A percentile compares a stretch with the other conserved stretches of the same genome.
Evolutionary conservation across 2,329 filamentous ascomycete species (phyloP).

Genomic region (Endothia cerciana): DNA sequence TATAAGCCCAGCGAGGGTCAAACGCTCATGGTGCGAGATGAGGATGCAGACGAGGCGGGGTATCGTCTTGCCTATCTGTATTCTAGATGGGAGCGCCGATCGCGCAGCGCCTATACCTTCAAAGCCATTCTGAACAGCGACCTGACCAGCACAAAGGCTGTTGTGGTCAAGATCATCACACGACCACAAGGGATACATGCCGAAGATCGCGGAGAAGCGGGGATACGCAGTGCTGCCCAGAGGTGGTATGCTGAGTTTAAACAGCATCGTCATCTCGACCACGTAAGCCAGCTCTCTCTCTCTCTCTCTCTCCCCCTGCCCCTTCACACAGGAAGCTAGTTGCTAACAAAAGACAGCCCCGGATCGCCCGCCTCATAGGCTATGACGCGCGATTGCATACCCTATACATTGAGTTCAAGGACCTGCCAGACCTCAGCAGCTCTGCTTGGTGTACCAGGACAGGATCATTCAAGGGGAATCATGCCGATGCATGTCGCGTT

Average conservation of each 20-base stretch:
- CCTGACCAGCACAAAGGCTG: neutral
- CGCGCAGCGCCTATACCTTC: neutral
- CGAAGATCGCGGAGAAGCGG: neutral
- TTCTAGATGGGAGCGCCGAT: neutral
- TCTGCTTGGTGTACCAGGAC: neutral
- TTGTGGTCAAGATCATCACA: neutral
- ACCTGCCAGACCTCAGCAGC: neutral
- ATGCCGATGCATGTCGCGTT: neutral
- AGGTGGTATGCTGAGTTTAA: neutral
- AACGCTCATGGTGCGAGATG: neutral
- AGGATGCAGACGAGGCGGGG: neutral
- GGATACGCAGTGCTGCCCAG: neutral
- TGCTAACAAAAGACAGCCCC: neutral
- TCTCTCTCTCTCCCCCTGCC: neutral
- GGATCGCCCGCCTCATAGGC: neutral
- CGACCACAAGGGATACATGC: neutral
- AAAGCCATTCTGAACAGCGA: neutral
- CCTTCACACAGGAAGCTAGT: neutral
- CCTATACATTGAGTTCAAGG: neutral
- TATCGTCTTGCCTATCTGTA: neutral
- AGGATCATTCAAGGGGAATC: neutral
- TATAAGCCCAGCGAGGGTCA: neutral
- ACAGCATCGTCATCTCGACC: neutral
- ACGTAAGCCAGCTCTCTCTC: neutral
- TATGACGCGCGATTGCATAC: neutral